Base-by-base conservation (phyloP, 140 eudicot species). In the Senecio squalidus region DNA sequence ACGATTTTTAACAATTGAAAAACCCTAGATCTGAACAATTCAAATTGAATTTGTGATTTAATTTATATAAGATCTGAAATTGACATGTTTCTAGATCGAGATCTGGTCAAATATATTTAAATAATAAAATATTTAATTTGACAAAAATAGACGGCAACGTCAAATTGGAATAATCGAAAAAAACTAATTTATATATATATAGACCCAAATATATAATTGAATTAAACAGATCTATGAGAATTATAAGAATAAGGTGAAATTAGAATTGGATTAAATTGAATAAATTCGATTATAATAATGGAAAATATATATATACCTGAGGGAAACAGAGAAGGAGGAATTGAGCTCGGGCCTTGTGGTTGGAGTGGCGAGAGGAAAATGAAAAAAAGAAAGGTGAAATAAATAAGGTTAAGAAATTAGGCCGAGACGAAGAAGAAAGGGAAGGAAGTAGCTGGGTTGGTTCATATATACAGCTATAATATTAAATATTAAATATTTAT, bases 331-430 rank as follows among this genome's bases (percentile, higher is more conserved):
- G 44, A 46, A 0, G 23, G 55, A 39, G 34, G 40, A 59, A 34
- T 59, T 5, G 74, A 59, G 68, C 36, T 60, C 10, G 9, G 39
- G 9, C 54, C 13, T 9, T 36, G 41, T 36, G 41, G n/a, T 6
- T 36, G 14, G 28, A 43, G 7, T 40, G 25, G 11, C 18, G 53
- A 1, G 33, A 33, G 9, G 36, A 30, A 25, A 56, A 24, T 17
- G 4, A 2, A 55, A 55, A 34, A 53, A 62, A 31, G 31, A 18
- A n/a, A 25, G 18, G 59, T 18, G n/a, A 61, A 30, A 60, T 52
- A 33, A n/a, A n/a, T n/a, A n/a, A n/a, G 71, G 70, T 65, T 65
- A 72, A 64, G 67, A 55, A 71, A 64, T 54, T 63, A 71, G 77
- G 66, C 67, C 44, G 57, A 49, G 77, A 72, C 77, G 71, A 64